Conservation (phyloP, 176 grass and related monocot species). For the Aegilops bicornis region DNA sequence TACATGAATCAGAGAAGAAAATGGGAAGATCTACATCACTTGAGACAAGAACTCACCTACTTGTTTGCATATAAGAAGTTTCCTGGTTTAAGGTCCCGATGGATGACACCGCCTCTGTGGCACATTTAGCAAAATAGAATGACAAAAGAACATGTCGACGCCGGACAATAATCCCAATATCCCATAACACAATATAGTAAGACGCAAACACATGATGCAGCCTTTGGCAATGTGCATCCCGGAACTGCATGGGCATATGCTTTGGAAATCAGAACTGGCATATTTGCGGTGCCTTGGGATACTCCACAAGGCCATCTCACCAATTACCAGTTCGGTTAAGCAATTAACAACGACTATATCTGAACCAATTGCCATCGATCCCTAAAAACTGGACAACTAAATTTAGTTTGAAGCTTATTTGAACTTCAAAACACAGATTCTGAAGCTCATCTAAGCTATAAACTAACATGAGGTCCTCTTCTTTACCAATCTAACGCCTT, state of each 20-base stretch:
- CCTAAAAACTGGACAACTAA: no score
- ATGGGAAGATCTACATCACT: not conserved
- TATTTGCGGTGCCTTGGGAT: not conserved
- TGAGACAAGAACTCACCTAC: constrained; percentile 73
- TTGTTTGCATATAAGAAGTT: constrained; percentile 90
- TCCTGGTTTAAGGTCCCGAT: constrained; percentile 75
- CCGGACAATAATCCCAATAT: not conserved
- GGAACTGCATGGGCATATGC: not conserved
- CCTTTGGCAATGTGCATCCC: not conserved
- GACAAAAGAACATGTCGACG: not conserved
- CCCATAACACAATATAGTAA: constrained; percentile 3
- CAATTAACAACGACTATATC: no score
- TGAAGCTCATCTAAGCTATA: no score
- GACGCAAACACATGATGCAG: not conserved
- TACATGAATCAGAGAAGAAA: not conserved
- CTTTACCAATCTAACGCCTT: no score
- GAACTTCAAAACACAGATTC: no score
- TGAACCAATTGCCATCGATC: no score
- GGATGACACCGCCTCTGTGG: no score
- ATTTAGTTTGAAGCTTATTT: no score
- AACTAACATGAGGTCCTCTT: no score
- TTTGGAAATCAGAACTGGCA: not conserved
- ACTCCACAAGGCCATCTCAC: no score
- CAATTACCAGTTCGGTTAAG: no score
- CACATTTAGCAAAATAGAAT: constrained; percentile 58